Base-by-base conservation (phyloP, 1,139 yeast species). In the Schwanniomyces etchellsii region DNA sequence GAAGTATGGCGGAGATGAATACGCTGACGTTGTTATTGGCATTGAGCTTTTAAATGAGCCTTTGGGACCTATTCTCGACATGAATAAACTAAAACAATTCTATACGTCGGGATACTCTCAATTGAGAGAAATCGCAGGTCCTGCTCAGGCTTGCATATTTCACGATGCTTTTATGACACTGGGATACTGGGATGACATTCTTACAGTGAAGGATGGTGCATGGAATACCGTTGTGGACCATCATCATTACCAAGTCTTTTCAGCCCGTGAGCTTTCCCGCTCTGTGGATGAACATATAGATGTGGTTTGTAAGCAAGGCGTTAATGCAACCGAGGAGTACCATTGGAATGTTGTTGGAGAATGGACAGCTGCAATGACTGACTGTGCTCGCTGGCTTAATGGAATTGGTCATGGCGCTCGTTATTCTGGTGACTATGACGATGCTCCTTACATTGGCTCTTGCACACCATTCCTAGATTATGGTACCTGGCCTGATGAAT, bases 311-410 rank as follows among this genome's bases (percentile, higher is more conserved):
- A 43, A 50, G 14, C 74, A 74, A 68, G 94, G 91, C 30, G 36
- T 52, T 22, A 59, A 57, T 28, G 61, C 76, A 27, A 42, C 48
- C 27, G 39, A 54, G 24, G 95, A 85, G 52, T 51, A 58, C 46
- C 81, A 81, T 56, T 82, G 94, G 85, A 73, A 75, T 35, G 73
- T 89, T 20, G 70, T 76, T 35, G 97, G 97, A 37, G 98, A 91
- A 64, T 91, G 91, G 82, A 72, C 93, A 18, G 96, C 93, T 13
- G 96, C 97, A 2, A 66, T 89, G 43, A 86, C 96, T 9, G 97
- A 91, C 59, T 91, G 98, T 65, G 78, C 94, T 14, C 69, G 69
- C 37, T 84, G 95, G 95, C 64, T 91, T 38, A 91, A 91, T 48
- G 97, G 97, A 45, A 94, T 85, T 25, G 85, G 86, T 28, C 66